Conservation (phyloP, 176 grass and related monocot genomes). For the Zizania latifolia region DNA sequence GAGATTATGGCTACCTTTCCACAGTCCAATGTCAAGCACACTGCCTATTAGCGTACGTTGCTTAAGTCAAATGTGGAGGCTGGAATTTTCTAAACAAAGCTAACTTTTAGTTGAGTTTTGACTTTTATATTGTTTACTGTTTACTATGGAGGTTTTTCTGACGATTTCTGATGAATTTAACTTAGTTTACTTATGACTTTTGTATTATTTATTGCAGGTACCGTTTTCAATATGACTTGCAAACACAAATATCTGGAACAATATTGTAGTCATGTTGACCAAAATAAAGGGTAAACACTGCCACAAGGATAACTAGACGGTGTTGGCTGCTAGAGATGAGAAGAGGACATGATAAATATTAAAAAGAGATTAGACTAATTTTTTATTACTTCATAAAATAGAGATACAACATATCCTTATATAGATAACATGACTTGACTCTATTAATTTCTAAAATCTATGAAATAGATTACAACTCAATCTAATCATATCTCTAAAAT, state of each 20-base stretch:
- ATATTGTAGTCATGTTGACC: not conserved
- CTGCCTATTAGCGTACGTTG: not conserved
- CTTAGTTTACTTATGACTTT: not conserved
- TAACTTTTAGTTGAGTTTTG: not conserved
- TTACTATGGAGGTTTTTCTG: not conserved
- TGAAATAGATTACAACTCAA: too few relatives aligned
- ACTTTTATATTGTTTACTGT: not conserved
- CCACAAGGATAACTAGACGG: too few relatives aligned
- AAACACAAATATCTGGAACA: not conserved
- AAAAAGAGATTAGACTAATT: too few relatives aligned
- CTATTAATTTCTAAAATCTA: too few relatives aligned
- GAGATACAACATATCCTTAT: too few relatives aligned
- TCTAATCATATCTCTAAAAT: too few relatives aligned
- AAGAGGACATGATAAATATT: too few relatives aligned
- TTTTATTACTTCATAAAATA: too few relatives aligned
- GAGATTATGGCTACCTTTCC: not conserved
- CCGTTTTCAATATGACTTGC: not conserved
- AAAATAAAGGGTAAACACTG: too few relatives aligned
- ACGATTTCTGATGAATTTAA: not conserved
- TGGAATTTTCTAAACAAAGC: too few relatives aligned
- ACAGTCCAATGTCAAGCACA: not conserved
- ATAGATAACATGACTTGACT: too few relatives aligned
- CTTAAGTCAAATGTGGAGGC: not conserved
- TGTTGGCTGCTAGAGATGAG: too few relatives aligned
- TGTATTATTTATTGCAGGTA: not conserved